Percentiles rank a stretch among this genome's conserved stretches.
Evolutionary conservation across 176 grass and related monocot species (phyloP).

Genomic region (Bolboschoenus planiculmis): DNA sequence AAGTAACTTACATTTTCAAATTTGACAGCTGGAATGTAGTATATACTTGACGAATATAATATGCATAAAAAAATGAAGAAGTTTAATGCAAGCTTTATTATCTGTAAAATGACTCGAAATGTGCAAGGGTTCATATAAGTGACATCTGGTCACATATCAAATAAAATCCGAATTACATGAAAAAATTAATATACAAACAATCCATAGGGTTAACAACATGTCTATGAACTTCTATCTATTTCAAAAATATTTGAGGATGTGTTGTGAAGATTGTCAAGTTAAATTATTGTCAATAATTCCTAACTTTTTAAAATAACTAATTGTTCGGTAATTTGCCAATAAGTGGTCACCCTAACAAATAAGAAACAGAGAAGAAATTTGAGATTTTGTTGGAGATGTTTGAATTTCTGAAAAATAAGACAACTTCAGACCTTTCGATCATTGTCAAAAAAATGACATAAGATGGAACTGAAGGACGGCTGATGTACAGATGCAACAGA

Average conservation of each 20-base stretch:
- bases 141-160: background rate
- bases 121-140: background rate
- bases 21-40: background rate
- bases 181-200: background rate
- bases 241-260: background rate
- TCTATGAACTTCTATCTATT: background rate
- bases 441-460: background rate
- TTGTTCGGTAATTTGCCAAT: background rate
- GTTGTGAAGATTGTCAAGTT: background rate
- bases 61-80: background rate
- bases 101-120: background rate
- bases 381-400: background rate
- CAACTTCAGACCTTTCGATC: background rate
- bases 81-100: background rate
- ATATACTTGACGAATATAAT: background rate
- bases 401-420: background rate
- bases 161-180: background rate
- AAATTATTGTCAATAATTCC: background rate
- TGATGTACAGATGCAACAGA: background rate
- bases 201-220: background rate
- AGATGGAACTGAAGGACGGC: background rate
- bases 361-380: background rate
- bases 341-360: background rate
- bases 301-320: background rate
- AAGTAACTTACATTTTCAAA: background rate